Base-by-base conservation (phyloP, 2,329 filamentous ascomycete species). In the Colletotrichum liaoningense region DNA sequence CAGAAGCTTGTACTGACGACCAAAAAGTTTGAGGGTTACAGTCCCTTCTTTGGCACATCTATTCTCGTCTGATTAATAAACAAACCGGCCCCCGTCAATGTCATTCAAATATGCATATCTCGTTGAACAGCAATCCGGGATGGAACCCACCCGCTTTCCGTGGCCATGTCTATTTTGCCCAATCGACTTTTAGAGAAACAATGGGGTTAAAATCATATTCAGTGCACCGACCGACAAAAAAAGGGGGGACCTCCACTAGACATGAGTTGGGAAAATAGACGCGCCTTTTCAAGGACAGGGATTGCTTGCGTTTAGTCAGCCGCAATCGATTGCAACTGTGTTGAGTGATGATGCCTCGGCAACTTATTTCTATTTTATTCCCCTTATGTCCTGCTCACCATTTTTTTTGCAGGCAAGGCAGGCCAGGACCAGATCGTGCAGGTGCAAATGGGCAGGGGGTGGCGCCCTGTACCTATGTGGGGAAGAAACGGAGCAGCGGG, bases 281-380 rank as follows among this genome's bases (percentile, higher is more conserved):
- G 28, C 12, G 42, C 42, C 6, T 14, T n/a, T 22, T 22, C 58
- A 26, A n/a, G 64, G 49, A 52, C 69, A 72, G 63, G 68, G 68
- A 26, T 38, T 3, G 8, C 16, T 46, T 6, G 28, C 5, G 28
- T 19, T 64, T 69, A 55, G 65, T 69, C 54, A 72, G 58, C 49
- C 22, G 42, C 24, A 12, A 12, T 54, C 16, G 19, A 46, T 55
- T 5, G 22, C 4, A 12, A 12, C 14, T 38, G 33, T 35, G 1
- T 55, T 16, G n/a, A 71, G 54, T 30, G 69, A 72, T 69, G 69
- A 72, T 69, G 69, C 69, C 69, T 72, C 65, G 69, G 69, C 42
- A 69, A 58, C 11, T 64, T 69, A 52, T 28, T 35, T 64, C 63
- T 57, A 28, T 28, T 38, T 46, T 22, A 26, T 26, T 26, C 8